Evolutionary conservation across 169 alveolate species (phyloP), one percentile per base, ranked within the genome.

Genomic region (Theileria annulata): DNA sequence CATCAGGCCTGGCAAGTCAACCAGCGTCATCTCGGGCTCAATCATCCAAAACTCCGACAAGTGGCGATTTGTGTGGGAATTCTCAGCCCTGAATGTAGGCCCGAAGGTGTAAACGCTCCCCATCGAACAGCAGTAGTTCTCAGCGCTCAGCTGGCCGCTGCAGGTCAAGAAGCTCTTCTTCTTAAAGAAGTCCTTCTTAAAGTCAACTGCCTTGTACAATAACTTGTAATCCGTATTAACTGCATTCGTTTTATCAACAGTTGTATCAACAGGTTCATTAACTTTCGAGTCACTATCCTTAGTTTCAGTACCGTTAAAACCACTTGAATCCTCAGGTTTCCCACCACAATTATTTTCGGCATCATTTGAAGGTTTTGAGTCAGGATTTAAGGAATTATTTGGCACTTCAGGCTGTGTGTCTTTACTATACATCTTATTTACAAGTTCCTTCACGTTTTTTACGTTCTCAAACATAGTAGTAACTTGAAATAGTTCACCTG

Each of bases 41-140:
- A 98, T 96, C 99, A 98, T 98, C 99, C 99, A 98, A 88, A 98
- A 98, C 85, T 98, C 99, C 9, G 99, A 99, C 59, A 97, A 87
- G 87, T 98, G 99, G 78, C 99, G 90, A 25, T 95, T 78, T 0
- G 99, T 97, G 80, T 96, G 99, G 23, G 99, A 96, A 87, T 95
- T 96, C 86, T 98, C 99, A 2, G 99, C 99, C 86, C 99, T 91
- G 92, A 98, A 98, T 2, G 99, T 97, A 2, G 99, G 99, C 0
- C 99, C 99, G 83, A 98, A 98, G 1, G 96, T 97, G 86, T 97
- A 96, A n/a, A 96, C 99, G 86, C 98, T 99, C 19, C 98, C 93
- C 92, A 97, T 88, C 3, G 99, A 91, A 73, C 98, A 95, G 76
- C 98, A 93, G 77, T 93, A 95, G 93, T 94, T 96, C 85, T 94